Base-by-base conservation (phyloP, 1,139 yeast species). In the Tardiomyces digboiensis region DNA sequence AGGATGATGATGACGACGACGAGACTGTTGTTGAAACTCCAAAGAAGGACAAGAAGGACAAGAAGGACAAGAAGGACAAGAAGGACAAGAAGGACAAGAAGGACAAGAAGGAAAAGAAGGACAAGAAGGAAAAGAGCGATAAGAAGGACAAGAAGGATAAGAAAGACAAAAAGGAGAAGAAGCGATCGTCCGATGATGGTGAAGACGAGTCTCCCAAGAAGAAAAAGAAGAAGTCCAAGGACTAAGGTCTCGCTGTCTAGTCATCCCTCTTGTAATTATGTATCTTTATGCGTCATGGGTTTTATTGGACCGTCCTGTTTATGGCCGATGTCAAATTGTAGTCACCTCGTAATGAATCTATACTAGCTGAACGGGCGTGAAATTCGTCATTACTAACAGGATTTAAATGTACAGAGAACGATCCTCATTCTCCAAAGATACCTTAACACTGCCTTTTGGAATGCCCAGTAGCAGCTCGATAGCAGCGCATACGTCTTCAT, bases 91-190 rank as follows among this genome's bases (percentile, higher is more conserved):
- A 66, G 57, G 66, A 64, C 54, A 66, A 76, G 56, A 70, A 74
- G 63, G 74, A 59, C 57, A 64, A 57, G 55, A 50, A 72, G 66
- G 70, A 74, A 52, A 70, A 75, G 64, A 74, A 78, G 72, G 73
- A 72, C 52, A 72, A 70, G 59, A 72, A 72, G 65, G 49, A 57
- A 46, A 55, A 62, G 50, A 57, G 60, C 52, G 51, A 54, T 49
- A 49, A 51, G 45, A 44, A 53, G 39, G 53, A 49, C 26, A 56
- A 51, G 33, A 56, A 52, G 36, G 60, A 58, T 40, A 50, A 58
- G 33, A 53, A 50, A 23, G 49, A 58, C 44, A 63, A 65, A 57
- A 62, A 61, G 60, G 60, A 59, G 53, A 60, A 60, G 50, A 33
- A 33, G 37, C 14, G 18, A 20, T 26, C 33, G 33, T 26, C 33